These are phyloP conservation scores for Saccharomyces hybrid DNA, from an alignment of 1,139 yeast genomes.

Conservation along the genomic window DNA sequence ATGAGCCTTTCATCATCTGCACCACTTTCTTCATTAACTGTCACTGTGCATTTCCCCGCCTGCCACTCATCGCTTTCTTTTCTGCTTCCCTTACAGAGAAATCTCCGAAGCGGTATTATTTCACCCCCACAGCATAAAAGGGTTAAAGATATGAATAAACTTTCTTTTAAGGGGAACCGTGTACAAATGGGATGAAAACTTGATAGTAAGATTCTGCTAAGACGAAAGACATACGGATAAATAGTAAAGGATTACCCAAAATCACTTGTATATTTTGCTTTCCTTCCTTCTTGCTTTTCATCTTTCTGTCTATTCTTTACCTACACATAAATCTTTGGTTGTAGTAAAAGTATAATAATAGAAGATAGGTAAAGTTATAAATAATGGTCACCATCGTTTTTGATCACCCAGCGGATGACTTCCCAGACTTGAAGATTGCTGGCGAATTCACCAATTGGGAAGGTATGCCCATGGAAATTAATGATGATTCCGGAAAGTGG, in stretches of 20 bases:
- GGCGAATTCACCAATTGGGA: constrained; percentile 28
- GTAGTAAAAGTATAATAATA: background rate
- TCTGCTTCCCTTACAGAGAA: background rate
- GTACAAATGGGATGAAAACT: background rate
- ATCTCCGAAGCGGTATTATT: background rate
- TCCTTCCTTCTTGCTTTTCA: background rate
- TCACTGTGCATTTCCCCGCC: background rate
- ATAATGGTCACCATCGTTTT: constrained; percentile 20
- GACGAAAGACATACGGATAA: background rate
- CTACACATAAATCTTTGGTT: background rate
- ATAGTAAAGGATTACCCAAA: background rate
- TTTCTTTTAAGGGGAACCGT: constrained; percentile 1
- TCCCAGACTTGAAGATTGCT: constrained; percentile 23
- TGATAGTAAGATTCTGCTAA: background rate
- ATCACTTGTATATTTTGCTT: background rate
- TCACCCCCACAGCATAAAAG: background rate
- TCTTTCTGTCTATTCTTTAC: background rate
- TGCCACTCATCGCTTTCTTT: background rate
- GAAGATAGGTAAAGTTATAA: background rate
- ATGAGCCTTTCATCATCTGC: background rate
- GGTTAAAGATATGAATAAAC: background rate
- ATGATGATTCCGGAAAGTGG: constrained; percentile 14
- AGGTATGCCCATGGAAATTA: constrained; percentile 20
- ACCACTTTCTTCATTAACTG: background rate
- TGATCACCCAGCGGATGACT: constrained; percentile 13